These are phyloP conservation scores for Coemansia sp. DNA, from an alignment of 192 early-diverging fungal species.

Conservation along the genomic window DNA sequence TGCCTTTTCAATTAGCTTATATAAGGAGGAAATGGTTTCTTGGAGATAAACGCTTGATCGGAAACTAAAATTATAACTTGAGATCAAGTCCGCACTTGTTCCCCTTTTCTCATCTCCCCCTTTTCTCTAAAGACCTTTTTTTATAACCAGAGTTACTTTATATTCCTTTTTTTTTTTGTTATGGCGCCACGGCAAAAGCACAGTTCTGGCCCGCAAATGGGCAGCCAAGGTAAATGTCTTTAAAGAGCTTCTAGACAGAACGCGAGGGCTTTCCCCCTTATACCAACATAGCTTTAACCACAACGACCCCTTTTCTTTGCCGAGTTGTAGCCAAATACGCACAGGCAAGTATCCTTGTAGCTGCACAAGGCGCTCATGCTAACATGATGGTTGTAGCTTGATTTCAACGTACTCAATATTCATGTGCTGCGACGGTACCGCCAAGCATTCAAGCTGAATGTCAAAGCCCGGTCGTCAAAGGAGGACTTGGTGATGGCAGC, in stretches of 20 bases:
- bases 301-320: no score
- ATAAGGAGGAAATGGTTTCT: no score
- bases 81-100: no score
- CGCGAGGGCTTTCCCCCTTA: no score
- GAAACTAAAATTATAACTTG: no score
- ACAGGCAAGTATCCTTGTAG: conserved; percentile 11
- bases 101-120: background rate
- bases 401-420: conserved; percentile 48
- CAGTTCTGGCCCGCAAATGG: background rate
- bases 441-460: conserved; percentile 52
- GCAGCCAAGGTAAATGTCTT: no score
- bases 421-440: conserved; percentile 52
- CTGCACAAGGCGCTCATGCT: no score
- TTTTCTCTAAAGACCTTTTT: background rate
- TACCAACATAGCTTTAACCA: no score
- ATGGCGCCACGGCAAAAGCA: conserved; percentile 8
- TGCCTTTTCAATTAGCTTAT: no score
- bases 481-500: conserved; percentile 48
- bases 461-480: conserved; percentile 53
- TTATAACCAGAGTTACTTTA: background rate
- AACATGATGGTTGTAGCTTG: conserved; percentile 24
- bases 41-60: no score
- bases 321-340: conserved; percentile 15
- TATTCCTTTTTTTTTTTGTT: background rate
- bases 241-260: no score